phyloP scores from a whole-genome alignment of 1,284 basidiomycete genomes.

The Marasmius fiardii region DNA sequence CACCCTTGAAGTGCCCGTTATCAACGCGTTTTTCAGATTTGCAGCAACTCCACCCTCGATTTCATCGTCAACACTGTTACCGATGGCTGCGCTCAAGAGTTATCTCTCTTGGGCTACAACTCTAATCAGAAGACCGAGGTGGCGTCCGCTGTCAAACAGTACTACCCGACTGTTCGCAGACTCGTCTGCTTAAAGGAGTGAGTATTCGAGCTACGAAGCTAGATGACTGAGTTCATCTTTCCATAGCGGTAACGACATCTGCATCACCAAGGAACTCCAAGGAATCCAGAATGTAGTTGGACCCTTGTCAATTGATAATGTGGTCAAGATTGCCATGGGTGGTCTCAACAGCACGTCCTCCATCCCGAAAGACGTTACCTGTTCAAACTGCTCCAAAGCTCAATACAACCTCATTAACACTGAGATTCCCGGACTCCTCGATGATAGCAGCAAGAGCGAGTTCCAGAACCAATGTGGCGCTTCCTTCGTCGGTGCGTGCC shows the following conservation, averaged over 20 bases:
- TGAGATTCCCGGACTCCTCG: slow-evolving; percentile 32
- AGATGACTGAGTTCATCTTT: background rate
- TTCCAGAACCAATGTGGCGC: slow-evolving; percentile 45
- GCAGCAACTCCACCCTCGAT: slow-evolving; percentile 49
- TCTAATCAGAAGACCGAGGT: slow-evolving; percentile 23
- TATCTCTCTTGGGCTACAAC: slow-evolving; percentile 32
- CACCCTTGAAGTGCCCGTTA: background rate
- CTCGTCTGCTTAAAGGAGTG: slow-evolving; percentile 57
- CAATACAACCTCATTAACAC: slow-evolving; percentile 43
- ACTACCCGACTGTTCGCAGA: slow-evolving; percentile 50
- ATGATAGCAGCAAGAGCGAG: slow-evolving; percentile 25
- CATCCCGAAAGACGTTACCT: slow-evolving; percentile 43
- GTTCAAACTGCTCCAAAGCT: slow-evolving; percentile 54
- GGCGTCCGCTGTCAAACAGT: slow-evolving; percentile 36
- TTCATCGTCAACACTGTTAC: slow-evolving; percentile 45
- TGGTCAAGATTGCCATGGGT: slow-evolving; percentile 22
- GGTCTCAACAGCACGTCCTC: slow-evolving; percentile 15
- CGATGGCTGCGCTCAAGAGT: slow-evolving; percentile 49
- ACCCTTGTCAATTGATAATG: slow-evolving; percentile 21
- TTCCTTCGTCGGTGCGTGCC: slow-evolving; percentile 43
- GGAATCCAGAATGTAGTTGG: slow-evolving; percentile 37
- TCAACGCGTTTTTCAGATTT: slow-evolving; percentile 21
- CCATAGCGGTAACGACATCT: slow-evolving; percentile 41
- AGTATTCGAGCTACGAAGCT: slow-evolving; percentile 19
- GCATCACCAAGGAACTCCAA: slow-evolving; percentile 50